Evolutionary conservation across 306 rosid genomes (phyloP).

Genomic region (Crataegus laevigata): DNA sequence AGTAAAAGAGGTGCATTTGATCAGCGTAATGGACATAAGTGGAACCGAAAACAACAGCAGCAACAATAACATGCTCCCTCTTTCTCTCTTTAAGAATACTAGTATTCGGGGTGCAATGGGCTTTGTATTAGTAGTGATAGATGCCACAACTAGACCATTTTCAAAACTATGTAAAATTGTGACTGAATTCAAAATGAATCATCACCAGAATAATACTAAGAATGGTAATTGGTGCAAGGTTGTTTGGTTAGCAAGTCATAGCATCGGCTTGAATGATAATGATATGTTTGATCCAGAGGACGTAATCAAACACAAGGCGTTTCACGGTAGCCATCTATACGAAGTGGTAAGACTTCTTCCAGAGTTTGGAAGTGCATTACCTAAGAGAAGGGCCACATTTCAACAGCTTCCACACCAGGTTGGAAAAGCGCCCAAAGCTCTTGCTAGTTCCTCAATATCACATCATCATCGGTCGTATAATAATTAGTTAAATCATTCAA

Average conservation of each 20-base stretch:
- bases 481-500: not conserved
- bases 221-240: slow-evolving; percentile 32
- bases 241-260: slow-evolving; percentile 54
- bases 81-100: slow-evolving; percentile 19
- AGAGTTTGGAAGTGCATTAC: slow-evolving; percentile 44
- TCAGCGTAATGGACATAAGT: not conserved
- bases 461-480: too few species aligned
- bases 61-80: slow-evolving; percentile 12
- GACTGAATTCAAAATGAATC: slow-evolving; percentile 21
- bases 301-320: slow-evolving; percentile 37
- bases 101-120: slow-evolving; percentile 8
- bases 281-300: slow-evolving; percentile 32
- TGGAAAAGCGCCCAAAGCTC: not conserved
- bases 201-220: not conserved
- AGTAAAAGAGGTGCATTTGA: slow-evolving; percentile 6
- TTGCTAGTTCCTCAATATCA: not conserved
- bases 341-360: slow-evolving; percentile 56
- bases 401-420: not conserved
- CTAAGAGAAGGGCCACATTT: not conserved
- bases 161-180: slow-evolving; percentile 7
- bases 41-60: slow-evolving; percentile 5
- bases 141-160: slow-evolving; percentile 18
- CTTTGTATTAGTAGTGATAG: slow-evolving; percentile 27
- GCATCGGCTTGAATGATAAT: not conserved
- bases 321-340: slow-evolving; percentile 55